Evolutionary conservation across 345 rosid genomes (phyloP).

Genomic region (Passiflora organensis): DNA sequence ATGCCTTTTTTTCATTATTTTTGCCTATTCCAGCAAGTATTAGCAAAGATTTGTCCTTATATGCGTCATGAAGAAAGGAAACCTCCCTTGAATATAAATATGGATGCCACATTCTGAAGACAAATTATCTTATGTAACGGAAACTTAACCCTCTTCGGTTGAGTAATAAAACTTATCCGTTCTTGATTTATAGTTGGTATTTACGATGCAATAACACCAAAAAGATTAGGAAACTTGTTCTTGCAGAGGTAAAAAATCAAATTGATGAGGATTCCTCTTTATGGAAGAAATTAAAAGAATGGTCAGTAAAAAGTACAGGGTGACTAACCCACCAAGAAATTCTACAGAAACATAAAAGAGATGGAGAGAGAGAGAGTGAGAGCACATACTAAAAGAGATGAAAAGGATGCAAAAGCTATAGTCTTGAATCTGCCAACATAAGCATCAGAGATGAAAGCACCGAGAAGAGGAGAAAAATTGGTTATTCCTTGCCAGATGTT

Average conservation of each 20-base stretch:
- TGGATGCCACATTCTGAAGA: not conserved
- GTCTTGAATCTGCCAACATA: constrained; percentile 21
- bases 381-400: constrained; percentile 44
- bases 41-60: not conserved
- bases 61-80: not conserved
- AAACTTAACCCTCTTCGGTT: not conserved
- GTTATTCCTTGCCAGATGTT: constrained; percentile 33
- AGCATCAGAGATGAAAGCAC: constrained; percentile 32
- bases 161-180: not conserved
- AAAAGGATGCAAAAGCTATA: constrained; percentile 21
- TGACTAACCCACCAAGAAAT: no score
- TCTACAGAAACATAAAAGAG: not conserved
- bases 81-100: no score
- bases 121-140: not conserved
- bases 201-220: no score
- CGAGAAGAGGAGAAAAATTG: constrained; percentile 34
- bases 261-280: no score
- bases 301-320: no score
- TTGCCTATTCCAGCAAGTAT: no score
- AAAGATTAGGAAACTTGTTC: no score
- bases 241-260: no score
- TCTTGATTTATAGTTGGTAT: not conserved
- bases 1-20: not conserved
- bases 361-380: not conserved
- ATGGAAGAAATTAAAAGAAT: no score